These are phyloP conservation scores for Clonostachys byssicola DNA, from an alignment of 2,329 filamentous ascomycete species.

Conservation along the genomic window DNA sequence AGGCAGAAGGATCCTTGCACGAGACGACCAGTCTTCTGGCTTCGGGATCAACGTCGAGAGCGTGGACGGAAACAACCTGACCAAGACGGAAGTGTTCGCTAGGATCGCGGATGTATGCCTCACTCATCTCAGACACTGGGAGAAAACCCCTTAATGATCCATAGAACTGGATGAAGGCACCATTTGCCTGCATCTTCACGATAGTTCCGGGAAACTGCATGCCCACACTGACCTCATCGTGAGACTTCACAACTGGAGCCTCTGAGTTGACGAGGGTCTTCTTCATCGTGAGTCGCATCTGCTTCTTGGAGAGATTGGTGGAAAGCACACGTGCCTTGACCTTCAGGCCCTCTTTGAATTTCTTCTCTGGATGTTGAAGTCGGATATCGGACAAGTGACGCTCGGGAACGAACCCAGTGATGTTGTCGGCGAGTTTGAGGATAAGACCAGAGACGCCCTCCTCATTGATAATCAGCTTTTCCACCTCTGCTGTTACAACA, in stretches of 20 bases:
- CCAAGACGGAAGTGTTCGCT: constrained; percentile 84
- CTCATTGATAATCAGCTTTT: constrained; percentile 76
- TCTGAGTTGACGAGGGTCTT: constrained; percentile 93
- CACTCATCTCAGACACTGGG: constrained; percentile 95
- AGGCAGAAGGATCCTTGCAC: constrained; percentile 82
- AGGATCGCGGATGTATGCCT: constrained; percentile 88
- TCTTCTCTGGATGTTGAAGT: constrained; percentile 91
- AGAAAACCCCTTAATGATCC: constrained; percentile 80
- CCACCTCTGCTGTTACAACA: constrained; percentile 76
- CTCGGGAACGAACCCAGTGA: constrained; percentile 84
- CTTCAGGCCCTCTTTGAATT: constrained; percentile 81
- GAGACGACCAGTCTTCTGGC: constrained; percentile 76
- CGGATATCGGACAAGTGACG: constrained; percentile 85
- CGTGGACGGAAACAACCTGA: constrained; percentile 86
- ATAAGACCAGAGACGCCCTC: constrained; percentile 79
- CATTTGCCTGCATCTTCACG: constrained; percentile 71
- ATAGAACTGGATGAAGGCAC: constrained; percentile 92
- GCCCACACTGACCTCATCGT: constrained; percentile 68
- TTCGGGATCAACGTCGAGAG: constrained; percentile 74
- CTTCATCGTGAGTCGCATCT: constrained; percentile 86
- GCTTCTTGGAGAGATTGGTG: constrained; percentile 68
- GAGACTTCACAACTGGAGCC: constrained; percentile 71
- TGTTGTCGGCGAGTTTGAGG: constrained; percentile 78
- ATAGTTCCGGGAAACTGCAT: constrained; percentile 83
- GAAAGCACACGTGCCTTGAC: constrained; percentile 86